Evolutionary conservation across 2,329 filamentous ascomycete species (phyloP).

Genomic region (Elsinoe arachidis): DNA sequence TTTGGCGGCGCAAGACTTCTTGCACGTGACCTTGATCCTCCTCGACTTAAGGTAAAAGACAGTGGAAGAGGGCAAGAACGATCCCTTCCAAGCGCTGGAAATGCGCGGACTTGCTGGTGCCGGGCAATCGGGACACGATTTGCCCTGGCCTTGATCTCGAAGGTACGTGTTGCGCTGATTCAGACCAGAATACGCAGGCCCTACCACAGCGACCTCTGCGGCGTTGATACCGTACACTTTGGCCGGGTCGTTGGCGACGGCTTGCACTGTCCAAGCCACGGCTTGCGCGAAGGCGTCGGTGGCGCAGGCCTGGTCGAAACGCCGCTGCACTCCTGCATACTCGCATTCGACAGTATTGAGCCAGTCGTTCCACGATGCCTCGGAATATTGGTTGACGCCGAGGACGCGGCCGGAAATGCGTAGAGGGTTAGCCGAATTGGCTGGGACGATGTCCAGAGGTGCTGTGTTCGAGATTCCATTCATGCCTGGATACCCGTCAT

Average conservation of each 20-base stretch:
- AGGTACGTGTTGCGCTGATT: background rate
- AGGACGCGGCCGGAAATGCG: background rate
- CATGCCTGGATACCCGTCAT: background rate
- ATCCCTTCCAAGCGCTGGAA: background rate
- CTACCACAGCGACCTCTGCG: background rate
- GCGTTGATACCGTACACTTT: background rate
- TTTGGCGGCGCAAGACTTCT: background rate
- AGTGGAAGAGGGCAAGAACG: background rate
- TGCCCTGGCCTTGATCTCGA: background rate
- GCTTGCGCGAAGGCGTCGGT: background rate
- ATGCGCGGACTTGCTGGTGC: background rate
- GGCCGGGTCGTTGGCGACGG: background rate
- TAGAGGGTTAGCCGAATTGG: background rate
- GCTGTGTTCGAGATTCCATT: background rate
- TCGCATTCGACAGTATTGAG: background rate
- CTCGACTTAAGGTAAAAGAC: background rate
- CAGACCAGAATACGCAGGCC: background rate
- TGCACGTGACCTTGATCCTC: background rate
- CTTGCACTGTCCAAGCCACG: background rate
- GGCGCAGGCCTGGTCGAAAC: too few species aligned
- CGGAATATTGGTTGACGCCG: background rate
- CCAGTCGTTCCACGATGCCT: background rate
- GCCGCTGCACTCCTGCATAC: background rate
- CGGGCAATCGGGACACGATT: background rate
- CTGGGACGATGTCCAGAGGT: background rate